A percentile compares a stretch with the other conserved stretches of the same genome.
Evolutionary conservation across 306 rosid genomes (phyloP).

Genomic region (Delonix regia): DNA sequence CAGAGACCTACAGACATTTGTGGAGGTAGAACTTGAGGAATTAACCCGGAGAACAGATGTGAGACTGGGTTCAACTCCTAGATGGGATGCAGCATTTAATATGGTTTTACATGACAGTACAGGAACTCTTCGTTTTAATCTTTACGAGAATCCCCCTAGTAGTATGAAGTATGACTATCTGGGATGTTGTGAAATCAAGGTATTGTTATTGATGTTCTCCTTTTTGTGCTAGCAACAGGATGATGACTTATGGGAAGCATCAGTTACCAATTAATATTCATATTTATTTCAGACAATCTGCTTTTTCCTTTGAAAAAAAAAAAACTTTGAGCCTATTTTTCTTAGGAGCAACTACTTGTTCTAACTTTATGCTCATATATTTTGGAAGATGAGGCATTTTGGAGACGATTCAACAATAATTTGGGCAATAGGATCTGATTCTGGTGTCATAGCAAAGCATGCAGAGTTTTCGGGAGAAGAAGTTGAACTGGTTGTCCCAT

Average conservation of each 20-base stretch:
- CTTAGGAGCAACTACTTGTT: constrained; percentile 9
- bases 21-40: constrained; percentile 79
- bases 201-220: constrained; percentile 34
- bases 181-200: constrained; percentile 85
- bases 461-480: constrained; percentile 61
- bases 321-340: neutral
- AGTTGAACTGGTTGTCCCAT: constrained; percentile 79
- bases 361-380: constrained; percentile 31
- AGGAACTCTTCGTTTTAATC: constrained; percentile 68
- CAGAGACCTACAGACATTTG: constrained; percentile 71
- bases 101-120: constrained; percentile 76
- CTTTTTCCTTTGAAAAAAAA: neutral
- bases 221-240: constrained; percentile 5
- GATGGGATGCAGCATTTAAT: constrained; percentile 76
- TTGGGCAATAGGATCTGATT: constrained; percentile 82
- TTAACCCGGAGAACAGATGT: constrained; percentile 69
- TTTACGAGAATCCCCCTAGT: constrained; percentile 58
- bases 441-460: constrained; percentile 69
- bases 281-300: neutral
- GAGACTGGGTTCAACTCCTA: constrained; percentile 63
- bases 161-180: constrained; percentile 71
- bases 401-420: constrained; percentile 79
- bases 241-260: neutral
- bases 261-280: neutral
- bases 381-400: constrained; percentile 68